Base-by-base conservation (phyloP, 331 rosid species). In the Rhamnella rubrinervis region DNA sequence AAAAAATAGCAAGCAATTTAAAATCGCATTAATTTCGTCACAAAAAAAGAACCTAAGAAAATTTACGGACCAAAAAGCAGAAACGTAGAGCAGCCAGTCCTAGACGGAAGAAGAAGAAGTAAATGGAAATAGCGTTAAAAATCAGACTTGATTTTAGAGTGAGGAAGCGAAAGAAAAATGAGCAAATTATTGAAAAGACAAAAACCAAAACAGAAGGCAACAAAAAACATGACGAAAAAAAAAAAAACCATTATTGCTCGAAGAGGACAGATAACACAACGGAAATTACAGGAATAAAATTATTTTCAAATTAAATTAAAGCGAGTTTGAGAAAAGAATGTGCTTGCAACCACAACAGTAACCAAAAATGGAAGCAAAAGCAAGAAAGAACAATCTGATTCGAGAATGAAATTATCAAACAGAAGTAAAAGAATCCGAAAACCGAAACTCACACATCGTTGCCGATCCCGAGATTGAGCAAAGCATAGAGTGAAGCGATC, bases 401-500 rank as follows among this genome's bases (percentile, higher is more conserved):
- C 41, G 50, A 59, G 19, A 26, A 6, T 20, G 26, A 58, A 18
- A 49, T 37, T 2, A 57, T 38, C 10, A 58, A 55, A 25, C 16
- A 53, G 51, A n/a, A 14, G 61, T 14, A 25, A 71, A 12, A 3
- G 15, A 9, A 51, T 4, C 1, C 9, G 38, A 17, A 13, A 19
- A 21, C 46, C 19, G 37, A 63, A 31, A 89, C 99, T 84, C 71
- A 95, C 99, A 79, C 83, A 67, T 95, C 91, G 77, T 87, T 95
- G 64, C 92, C 96, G 87, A 95, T 91, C 65, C 95, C 99, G 65
- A 95, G 93, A 83, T 95, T 95, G 85, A 95, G 99, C 41, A 95
- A 75, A 7, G 97, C 96, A 50, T 95, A 95, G 62, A 95, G 99
- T 41, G 97, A 80, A 49, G 92, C 91, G 86, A 89, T 85, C 91